Percentiles rank a stretch among this genome's conserved stretches.
These are phyloP conservation scores for Lipomyces starkeyi DNA, from an alignment of 805 yeast genomes.

Conservation along the genomic window DNA sequence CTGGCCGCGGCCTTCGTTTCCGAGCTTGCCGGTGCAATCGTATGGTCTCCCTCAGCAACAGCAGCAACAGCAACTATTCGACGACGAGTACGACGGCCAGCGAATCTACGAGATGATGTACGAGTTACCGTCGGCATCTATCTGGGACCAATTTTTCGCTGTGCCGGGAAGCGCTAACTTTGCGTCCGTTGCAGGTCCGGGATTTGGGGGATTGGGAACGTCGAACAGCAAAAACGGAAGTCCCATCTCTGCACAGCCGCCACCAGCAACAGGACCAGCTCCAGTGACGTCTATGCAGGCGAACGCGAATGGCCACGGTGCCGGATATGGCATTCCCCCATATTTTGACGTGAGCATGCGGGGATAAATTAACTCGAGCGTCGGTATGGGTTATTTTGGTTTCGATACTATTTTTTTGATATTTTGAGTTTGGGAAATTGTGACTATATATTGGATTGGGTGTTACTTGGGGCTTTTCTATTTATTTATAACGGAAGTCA, in stretches of 20 bases:
- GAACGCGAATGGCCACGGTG: conserved; percentile 8
- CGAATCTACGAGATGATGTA: conserved; percentile 45
- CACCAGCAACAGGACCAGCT: not conserved
- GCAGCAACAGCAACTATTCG: conserved; percentile 27
- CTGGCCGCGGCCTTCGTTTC: not conserved
- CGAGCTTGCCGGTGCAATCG: not conserved
- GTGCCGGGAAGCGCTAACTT: conserved; percentile 27
- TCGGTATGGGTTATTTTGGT: not conserved
- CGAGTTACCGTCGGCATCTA: conserved; percentile 45
- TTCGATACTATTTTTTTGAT: not conserved
- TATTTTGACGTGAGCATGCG: not conserved
- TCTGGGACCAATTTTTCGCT: conserved; percentile 48
- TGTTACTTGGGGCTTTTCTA: not conserved
- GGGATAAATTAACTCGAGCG: not conserved
- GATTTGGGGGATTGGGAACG: conserved; percentile 24
- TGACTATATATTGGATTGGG: too few species aligned
- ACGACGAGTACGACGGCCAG: conserved; percentile 43
- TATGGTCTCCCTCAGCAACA: conserved; percentile 4
- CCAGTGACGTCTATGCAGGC: not conserved
- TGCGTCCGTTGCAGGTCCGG: conserved; percentile 20
- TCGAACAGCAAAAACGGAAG: conserved; percentile 9
- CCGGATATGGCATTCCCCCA: not conserved
- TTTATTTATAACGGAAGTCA: not conserved
- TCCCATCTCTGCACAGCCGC: conserved; percentile 1
- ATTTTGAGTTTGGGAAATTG: not conserved